Evolutionary conservation across 306 rosid species (phyloP).

Genomic region (Psophocarpus tetragonolobus): DNA sequence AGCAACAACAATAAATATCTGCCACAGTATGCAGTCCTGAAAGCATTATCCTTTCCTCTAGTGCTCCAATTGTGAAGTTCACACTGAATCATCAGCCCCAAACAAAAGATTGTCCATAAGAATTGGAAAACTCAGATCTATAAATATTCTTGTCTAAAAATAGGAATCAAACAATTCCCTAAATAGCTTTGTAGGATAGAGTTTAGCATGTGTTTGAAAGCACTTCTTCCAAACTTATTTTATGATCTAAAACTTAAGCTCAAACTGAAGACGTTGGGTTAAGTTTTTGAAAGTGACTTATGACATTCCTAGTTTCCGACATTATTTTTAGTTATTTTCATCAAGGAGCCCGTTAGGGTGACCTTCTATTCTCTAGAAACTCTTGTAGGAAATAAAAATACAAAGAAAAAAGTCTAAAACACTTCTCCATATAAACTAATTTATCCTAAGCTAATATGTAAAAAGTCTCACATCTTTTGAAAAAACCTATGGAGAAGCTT

Average conservation of each 20-base stretch:
- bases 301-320: neutral
- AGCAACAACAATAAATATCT: constrained; percentile 83
- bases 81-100: constrained; percentile 49
- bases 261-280: neutral
- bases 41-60: constrained; percentile 77
- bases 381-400: too few relatives aligned
- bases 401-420: too few relatives aligned
- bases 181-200: neutral
- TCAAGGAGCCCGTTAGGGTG: too few relatives aligned
- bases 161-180: neutral
- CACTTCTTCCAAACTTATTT: neutral
- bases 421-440: too few relatives aligned
- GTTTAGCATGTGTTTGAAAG: neutral
- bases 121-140: constrained; percentile 32
- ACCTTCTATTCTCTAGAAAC: too few relatives aligned
- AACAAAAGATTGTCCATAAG: neutral
- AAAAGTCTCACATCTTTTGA: too few relatives aligned
- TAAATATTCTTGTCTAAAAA: constrained; percentile 13
- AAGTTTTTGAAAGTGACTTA: neutral
- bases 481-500: too few relatives aligned
- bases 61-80: constrained; percentile 60
- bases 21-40: constrained; percentile 86
- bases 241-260: neutral
- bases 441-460: too few relatives aligned
- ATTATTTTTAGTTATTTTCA: neutral